Evolutionary conservation across 495 filamentous ascomycete genomes (phyloP).

Genomic region (Annulohypoxylon bovei): DNA sequence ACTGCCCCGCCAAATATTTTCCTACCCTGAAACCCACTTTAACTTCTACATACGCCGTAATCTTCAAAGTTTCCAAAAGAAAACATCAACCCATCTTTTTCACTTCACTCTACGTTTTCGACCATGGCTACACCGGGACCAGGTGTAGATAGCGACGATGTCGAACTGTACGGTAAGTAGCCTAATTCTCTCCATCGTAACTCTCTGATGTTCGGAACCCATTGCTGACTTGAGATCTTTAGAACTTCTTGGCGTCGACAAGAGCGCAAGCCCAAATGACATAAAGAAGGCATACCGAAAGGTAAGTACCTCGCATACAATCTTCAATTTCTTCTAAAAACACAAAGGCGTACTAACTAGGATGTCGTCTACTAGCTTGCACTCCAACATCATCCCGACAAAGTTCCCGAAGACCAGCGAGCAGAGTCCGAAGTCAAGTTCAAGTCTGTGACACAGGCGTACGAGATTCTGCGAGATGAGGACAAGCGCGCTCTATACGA

Average conservation of each 20-base stretch:
- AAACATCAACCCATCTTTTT: slow-evolving; percentile 21
- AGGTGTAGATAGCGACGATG: slow-evolving; percentile 54
- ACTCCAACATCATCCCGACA: slow-evolving; percentile 90
- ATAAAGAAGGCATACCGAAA: slow-evolving; percentile 99
- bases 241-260: slow-evolving; percentile 81
- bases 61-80: slow-evolving; percentile 11
- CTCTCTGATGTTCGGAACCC: neutral
- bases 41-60: slow-evolving; percentile 26
- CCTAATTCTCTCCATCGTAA: neutral
- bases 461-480: slow-evolving; percentile 97
- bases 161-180: slow-evolving; percentile 75
- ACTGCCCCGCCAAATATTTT: slow-evolving; percentile 48
- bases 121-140: slow-evolving; percentile 53
- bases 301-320: slow-evolving; percentile 57
- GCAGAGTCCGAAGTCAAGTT: slow-evolving; percentile 87
- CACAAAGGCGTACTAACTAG: slow-evolving; percentile 32
- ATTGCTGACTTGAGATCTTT: slow-evolving; percentile 30
- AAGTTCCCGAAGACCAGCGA: slow-evolving; percentile 88
- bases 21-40: slow-evolving; percentile 23
- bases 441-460: slow-evolving; percentile 90
- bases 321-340: neutral
- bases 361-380: slow-evolving; percentile 69
- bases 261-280: slow-evolving; percentile 76
- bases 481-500: slow-evolving; percentile 92
- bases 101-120: slow-evolving; percentile 1